phyloP scores from a whole-genome alignment of 192 early-diverging fungal genomes.

The Rhizoclosmatium sp. region DNA sequence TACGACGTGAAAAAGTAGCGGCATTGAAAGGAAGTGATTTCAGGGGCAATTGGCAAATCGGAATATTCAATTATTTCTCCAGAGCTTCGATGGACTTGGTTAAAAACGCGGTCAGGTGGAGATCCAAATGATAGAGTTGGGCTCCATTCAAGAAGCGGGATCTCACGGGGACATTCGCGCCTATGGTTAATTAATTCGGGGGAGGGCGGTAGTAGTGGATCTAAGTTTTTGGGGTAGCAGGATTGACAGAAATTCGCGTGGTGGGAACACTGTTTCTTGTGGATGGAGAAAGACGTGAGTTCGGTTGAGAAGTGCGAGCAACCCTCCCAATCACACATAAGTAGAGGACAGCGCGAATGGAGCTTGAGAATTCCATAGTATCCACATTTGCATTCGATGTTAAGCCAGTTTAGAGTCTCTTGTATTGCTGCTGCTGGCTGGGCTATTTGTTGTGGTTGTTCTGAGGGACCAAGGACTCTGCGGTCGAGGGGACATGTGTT shows the following conservation, averaged over 20 bases:
- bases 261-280: not conserved
- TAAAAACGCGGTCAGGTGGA: not conserved
- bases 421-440: not conserved
- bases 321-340: not conserved
- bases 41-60: conserved; percentile 18
- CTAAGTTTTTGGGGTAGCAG: not conserved
- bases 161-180: not conserved
- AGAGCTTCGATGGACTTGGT: not conserved
- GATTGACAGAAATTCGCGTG: not conserved
- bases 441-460: no score
- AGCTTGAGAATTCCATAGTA: not conserved
- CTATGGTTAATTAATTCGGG: not conserved
- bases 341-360: conserved; percentile 16
- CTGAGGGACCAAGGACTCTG: not conserved
- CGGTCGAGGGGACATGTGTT: conserved; percentile 29
- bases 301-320: conserved; percentile 1
- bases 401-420: not conserved
- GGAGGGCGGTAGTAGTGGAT: no score
- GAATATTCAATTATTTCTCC: conserved; percentile 9
- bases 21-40: conserved; percentile 33
- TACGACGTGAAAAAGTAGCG: conserved; percentile 25
- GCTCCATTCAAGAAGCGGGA: conserved; percentile 5
- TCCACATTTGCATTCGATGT: conserved; percentile 11
- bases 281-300: not conserved
- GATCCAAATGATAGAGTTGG: conserved; percentile 8